Percentiles rank a stretch among this genome's conserved stretches.
Evolutionary conservation across 129 eudicot species (phyloP).

Genomic region (Apium graveolens): DNA sequence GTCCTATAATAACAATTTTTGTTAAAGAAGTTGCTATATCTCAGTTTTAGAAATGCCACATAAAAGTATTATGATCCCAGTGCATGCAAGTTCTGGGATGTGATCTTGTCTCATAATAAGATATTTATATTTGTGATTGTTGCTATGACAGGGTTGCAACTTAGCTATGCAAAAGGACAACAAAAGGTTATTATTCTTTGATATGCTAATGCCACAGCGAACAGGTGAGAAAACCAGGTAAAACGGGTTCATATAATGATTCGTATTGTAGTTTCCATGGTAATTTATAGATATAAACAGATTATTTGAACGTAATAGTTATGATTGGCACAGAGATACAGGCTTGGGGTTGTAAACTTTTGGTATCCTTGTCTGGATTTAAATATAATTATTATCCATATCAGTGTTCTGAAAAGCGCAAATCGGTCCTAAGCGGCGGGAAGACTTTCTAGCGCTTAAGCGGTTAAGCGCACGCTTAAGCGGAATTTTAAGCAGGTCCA

Average conservation of each 20-base stretch:
- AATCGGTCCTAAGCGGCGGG: too few species aligned
- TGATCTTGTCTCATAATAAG: not conserved
- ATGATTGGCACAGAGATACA: not conserved
- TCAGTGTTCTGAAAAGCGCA: too few species aligned
- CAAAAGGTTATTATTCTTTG: conserved; percentile 67
- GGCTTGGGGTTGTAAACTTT: not conserved
- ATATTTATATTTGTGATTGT: conserved; percentile 5
- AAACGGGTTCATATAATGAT: conserved; percentile 1
- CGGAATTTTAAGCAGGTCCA: too few species aligned
- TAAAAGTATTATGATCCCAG: not conserved
- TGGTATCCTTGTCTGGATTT: not conserved
- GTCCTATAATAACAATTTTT: not conserved
- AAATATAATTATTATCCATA: too few species aligned
- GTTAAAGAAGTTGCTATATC: not conserved
- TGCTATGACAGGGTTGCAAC: conserved; percentile 74
- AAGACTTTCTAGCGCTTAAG: too few species aligned
- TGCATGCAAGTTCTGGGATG: not conserved
- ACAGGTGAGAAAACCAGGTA: conserved; percentile 61
- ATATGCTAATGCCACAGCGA: conserved; percentile 69
- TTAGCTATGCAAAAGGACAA: conserved; percentile 61
- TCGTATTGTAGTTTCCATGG: not conserved
- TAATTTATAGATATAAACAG: not conserved
- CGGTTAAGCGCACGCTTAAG: too few species aligned
- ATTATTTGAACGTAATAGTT: not conserved
- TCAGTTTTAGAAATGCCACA: not conserved